Percentiles rank a stretch among this genome's conserved stretches.
These are phyloP conservation scores for Blepharisma stoltei DNA, from an alignment of 73 alveolate species.

Conservation along the genomic window DNA sequence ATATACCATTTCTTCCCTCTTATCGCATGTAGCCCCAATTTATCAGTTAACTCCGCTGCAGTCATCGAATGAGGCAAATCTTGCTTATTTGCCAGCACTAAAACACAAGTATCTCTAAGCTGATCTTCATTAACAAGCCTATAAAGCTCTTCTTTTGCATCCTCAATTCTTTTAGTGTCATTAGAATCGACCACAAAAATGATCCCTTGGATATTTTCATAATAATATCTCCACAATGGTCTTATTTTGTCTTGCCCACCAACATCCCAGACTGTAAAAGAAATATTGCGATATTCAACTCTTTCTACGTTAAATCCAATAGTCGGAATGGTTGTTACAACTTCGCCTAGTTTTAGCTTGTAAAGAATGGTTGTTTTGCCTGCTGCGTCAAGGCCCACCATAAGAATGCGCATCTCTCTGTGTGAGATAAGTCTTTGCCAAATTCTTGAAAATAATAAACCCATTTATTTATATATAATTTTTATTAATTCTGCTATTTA, in stretches of 20 bases:
- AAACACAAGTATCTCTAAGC: conserved; percentile 62
- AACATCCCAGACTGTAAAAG: conserved; percentile 43
- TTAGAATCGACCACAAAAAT: conserved; percentile 96
- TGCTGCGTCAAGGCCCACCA: conserved; percentile 75
- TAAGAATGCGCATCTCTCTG: conserved; percentile 49
- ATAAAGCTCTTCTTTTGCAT: conserved; percentile 92
- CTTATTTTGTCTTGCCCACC: conserved; percentile 93
- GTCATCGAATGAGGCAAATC: conserved; percentile 74
- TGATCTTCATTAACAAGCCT: conserved; percentile 74
- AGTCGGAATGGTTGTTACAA: conserved; percentile 44
- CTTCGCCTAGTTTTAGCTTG: conserved; percentile 63
- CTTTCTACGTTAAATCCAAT: conserved; percentile 56
- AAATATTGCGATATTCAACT: conserved; percentile 23
- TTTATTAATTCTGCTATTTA: no score
- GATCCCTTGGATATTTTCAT: conserved; percentile 90
- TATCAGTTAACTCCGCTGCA: conserved; percentile 66
- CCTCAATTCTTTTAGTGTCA: conserved; percentile 92
- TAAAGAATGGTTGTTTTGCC: conserved; percentile 79
- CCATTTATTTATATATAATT: no score
- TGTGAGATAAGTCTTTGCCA: conserved; percentile 57
- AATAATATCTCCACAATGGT: conserved; percentile 95
- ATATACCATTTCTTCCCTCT: conserved; percentile 11
- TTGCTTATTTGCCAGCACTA: conserved; percentile 93
- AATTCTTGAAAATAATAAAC: background rate
- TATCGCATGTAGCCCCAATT: conserved; percentile 49